phyloP scores from a whole-genome alignment of 2,329 filamentous ascomycete genomes.

The Lachnellula arida region DNA sequence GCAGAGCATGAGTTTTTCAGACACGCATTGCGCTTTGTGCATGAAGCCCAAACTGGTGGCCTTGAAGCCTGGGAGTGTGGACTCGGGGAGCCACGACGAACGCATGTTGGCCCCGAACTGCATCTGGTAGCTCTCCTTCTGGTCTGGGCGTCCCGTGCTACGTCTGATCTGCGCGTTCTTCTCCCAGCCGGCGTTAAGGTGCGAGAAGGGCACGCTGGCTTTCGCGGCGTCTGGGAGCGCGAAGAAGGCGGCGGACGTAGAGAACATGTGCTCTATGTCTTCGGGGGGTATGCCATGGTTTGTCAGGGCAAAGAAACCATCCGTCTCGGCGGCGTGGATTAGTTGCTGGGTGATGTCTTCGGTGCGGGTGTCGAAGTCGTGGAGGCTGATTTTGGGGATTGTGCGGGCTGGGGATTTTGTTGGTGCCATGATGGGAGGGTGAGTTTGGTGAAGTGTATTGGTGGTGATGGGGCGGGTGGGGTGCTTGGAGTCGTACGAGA shows the following conservation, averaged over 20 bases:
- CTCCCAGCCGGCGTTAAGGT: conserved; percentile 48
- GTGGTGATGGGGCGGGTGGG: neutral
- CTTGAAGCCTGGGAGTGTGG: conserved; percentile 44
- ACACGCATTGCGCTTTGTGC: conserved; percentile 37
- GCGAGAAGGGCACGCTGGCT: conserved; percentile 45
- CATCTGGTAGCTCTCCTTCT: conserved; percentile 55
- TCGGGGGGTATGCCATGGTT: conserved; percentile 41
- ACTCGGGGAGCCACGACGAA: conserved; percentile 31
- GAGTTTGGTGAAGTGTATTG: neutral
- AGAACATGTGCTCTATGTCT: conserved; percentile 42
- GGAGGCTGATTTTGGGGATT: conserved; percentile 9
- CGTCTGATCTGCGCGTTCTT: conserved; percentile 51
- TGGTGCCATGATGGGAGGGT: conserved; percentile 12
- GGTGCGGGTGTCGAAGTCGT: conserved; percentile 41
- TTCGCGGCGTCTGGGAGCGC: conserved; percentile 44
- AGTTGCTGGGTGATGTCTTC: conserved; percentile 49
- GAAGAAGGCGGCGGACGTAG: conserved; percentile 45
- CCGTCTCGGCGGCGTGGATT: conserved; percentile 49
- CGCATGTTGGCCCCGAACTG: conserved; percentile 41
- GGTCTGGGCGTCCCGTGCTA: conserved; percentile 50
- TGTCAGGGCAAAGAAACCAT: conserved; percentile 53
- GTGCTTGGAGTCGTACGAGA: neutral
- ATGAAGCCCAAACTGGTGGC: conserved; percentile 34
- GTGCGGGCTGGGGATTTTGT: conserved; percentile 24
- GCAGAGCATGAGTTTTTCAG: conserved; percentile 50